Base-by-base conservation (phyloP, 352 stramenopile species). In the Phytophthora sojae region DNA sequence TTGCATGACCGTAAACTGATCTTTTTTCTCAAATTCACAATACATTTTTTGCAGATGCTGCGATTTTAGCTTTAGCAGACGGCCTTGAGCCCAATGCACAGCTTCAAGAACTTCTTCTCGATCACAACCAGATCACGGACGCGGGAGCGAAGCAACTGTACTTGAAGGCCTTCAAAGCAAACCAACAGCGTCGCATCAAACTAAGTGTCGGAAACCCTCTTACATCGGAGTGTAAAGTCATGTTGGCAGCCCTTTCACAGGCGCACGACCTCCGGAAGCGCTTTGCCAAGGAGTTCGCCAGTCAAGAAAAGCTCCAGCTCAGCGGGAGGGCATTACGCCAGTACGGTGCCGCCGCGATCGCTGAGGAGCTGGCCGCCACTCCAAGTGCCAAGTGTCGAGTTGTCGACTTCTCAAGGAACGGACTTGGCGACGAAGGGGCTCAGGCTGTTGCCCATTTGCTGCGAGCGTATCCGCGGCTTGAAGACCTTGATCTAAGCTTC, bases 401-500 rank as follows among this genome's bases (percentile, higher is more conserved):
- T 0, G 58, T 92, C 9, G 77, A 91, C 58, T 59, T 92, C 6
- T 85, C 82, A 9, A 65, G 75, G 54, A 92, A 92, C 50, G 58
- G 58, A 15, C 71, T 92, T 8, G 83, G 84, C 5, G 82, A 92
- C 35, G 82, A 91, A 60, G 83, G 86, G 14, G 86, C 83, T 17
- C 32, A 75, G 4, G 71, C 76, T 19, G 69, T 91, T 19, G 83
- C 83, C 1, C 68, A 60, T 44, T 56, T 92, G 2, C 52, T 94
- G 4, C 47, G 63, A 4, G 23, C 55, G 0, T 87, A 86, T 50
- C 21, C 69, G 2, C 62, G 15, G 1, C 66, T 94, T 3, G 67
- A 73, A 29, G 76, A 79, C 8, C 65, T 94, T 6, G 80, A 93
- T 42, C n/a, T 94, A 23, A 92, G 86, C 62, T 86, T 89, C 62